Evolutionary conservation across 2,329 filamentous ascomycete species (phyloP).

Genomic region (Beauveria rudraprayagi): DNA sequence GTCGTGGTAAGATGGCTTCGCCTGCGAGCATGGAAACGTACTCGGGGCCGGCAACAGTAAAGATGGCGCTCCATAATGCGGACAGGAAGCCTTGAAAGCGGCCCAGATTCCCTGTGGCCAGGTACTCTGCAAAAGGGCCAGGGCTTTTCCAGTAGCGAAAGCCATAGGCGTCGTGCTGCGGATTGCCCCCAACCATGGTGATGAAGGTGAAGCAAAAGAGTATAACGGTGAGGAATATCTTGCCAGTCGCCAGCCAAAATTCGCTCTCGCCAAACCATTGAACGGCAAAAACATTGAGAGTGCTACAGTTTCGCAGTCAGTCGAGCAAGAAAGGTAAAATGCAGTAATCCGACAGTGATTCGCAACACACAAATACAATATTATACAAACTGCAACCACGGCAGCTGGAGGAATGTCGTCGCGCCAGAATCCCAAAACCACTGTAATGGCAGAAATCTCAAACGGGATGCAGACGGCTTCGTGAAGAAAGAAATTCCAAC

Average conservation of each 20-base stretch:
- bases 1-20: conserved; percentile 55
- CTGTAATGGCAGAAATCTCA: conserved; percentile 28
- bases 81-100: conserved; percentile 63
- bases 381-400: neutral
- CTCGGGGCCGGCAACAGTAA: conserved; percentile 58
- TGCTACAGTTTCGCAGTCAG: conserved; percentile 18
- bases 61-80: conserved; percentile 55
- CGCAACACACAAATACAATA: neutral
- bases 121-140: conserved; percentile 40
- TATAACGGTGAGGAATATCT: conserved; percentile 57
- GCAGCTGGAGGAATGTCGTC: neutral
- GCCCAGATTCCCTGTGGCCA: conserved; percentile 53
- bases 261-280: conserved; percentile 63
- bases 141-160: conserved; percentile 56
- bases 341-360: too few species aligned
- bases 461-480: conserved; percentile 34
- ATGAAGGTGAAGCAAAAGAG: conserved; percentile 68
- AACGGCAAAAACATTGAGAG: conserved; percentile 57
- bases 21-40: conserved; percentile 62
- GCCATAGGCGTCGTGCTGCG: conserved; percentile 57
- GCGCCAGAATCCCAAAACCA: neutral
- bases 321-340: too few species aligned
- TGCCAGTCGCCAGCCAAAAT: conserved; percentile 57
- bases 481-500: conserved; percentile 37
- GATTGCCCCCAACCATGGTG: conserved; percentile 71